phyloP scores from a whole-genome alignment of 2,329 filamentous ascomycete genomes.

The Phialophora chinensis region DNA sequence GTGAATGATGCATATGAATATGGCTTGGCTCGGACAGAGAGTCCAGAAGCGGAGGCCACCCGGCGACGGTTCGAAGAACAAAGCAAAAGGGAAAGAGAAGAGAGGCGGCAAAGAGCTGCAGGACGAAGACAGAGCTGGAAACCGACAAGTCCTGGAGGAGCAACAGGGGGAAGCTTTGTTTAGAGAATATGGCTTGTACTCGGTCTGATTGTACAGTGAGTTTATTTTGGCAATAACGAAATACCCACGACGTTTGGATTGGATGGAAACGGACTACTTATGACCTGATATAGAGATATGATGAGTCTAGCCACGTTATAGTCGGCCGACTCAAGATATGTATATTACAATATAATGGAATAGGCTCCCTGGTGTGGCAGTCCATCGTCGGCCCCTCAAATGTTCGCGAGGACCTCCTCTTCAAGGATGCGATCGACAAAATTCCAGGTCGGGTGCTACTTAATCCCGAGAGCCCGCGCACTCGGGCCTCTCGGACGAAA shows the following conservation, averaged over 20 bases:
- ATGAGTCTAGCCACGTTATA: not conserved
- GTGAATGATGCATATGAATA: conserved; percentile 21
- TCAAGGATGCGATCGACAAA: conserved; percentile 4
- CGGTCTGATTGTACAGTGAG: conserved; percentile 17
- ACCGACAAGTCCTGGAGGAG: conserved; percentile 19
- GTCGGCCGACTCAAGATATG: conserved; percentile 10
- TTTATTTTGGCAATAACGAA: conserved; percentile 20
- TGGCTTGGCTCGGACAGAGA: conserved; percentile 9
- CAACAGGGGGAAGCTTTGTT: conserved; percentile 18
- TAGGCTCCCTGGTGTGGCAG: not conserved
- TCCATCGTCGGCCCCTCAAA: not conserved
- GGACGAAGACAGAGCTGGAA: conserved; percentile 34
- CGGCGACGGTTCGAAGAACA: conserved; percentile 37
- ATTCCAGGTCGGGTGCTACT: not conserved
- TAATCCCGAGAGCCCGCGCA: conserved; percentile 20
- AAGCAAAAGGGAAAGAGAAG: conserved; percentile 37
- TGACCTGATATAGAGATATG: conserved; percentile 17
- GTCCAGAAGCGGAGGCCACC: conserved; percentile 21
- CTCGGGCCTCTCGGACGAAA: conserved; percentile 15
- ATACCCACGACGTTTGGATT: conserved; percentile 24
- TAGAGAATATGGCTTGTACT: conserved; percentile 6
- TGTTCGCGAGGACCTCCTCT: conserved; percentile 4
- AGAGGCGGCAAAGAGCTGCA: conserved; percentile 32
- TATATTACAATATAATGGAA: conserved; percentile 8
- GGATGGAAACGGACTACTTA: conserved; percentile 20